phyloP scores from a whole-genome alignment of 306 rosid genomes.

The Hippophae tibetana region DNA sequence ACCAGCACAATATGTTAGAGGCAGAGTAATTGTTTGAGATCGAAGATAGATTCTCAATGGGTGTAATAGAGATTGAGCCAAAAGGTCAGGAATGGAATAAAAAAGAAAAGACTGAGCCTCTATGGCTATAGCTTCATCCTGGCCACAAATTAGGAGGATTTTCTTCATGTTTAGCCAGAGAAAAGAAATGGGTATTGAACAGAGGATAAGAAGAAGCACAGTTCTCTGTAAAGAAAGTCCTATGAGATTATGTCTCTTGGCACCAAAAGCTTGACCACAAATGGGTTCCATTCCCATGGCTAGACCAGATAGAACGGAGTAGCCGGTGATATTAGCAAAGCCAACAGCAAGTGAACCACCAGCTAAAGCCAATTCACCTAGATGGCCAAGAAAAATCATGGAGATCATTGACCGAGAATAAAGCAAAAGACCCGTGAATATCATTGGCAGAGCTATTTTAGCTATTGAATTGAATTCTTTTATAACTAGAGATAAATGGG shows the following conservation, averaged over 20 bases:
- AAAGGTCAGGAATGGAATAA: constrained; percentile 77
- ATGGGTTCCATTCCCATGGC: constrained; percentile 99
- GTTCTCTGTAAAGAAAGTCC: constrained; percentile 81
- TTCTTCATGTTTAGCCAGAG: constrained; percentile 73
- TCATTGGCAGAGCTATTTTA: constrained; percentile 79
- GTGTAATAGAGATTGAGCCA: constrained; percentile 78
- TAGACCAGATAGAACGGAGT: constrained; percentile 86
- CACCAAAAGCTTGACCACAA: constrained; percentile 92
- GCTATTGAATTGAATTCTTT: constrained; percentile 74
- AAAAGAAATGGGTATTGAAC: constrained; percentile 69
- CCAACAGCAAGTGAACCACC: constrained; percentile 93
- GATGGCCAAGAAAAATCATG: constrained; percentile 83
- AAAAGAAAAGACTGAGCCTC: constrained; percentile 69
- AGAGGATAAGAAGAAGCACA: constrained; percentile 59
- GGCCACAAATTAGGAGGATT: constrained; percentile 74
- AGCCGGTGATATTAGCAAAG: constrained; percentile 93
- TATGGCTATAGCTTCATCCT: constrained; percentile 60
- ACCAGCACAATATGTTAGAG: constrained; percentile 70
- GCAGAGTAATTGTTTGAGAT: constrained; percentile 68
- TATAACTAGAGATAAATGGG: constrained; percentile 33
- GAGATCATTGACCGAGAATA: constrained; percentile 94
- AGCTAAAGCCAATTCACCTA: constrained; percentile 79
- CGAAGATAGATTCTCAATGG: constrained; percentile 76
- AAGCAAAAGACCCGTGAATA: constrained; percentile 57
- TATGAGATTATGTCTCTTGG: constrained; percentile 59